phyloP scores from a whole-genome alignment of 2,329 filamentous ascomycete species.

The Neoscytalidium dimidiatum region DNA sequence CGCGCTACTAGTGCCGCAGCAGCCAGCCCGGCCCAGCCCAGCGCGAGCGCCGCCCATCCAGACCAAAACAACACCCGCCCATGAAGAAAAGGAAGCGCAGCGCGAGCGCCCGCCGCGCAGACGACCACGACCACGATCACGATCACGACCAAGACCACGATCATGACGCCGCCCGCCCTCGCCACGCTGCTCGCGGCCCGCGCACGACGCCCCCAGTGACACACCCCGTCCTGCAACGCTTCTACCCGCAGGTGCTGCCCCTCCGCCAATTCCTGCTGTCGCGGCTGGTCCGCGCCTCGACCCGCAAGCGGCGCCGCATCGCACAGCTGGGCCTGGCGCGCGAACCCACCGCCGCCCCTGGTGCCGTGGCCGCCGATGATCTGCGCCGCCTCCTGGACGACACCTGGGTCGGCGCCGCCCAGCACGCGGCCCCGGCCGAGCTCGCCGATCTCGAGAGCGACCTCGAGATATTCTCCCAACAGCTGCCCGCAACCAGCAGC shows the following conservation, averaged over 20 bases:
- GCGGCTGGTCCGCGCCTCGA: slow-evolving; percentile 68
- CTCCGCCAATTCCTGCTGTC: slow-evolving; percentile 71
- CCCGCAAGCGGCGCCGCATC: slow-evolving; percentile 49
- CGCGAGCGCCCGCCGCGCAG: too few relatives aligned
- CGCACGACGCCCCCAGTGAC: slow-evolving; percentile 29
- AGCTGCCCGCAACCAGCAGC: slow-evolving; percentile 37
- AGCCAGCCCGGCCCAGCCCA: not conserved
- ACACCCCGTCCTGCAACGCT: slow-evolving; percentile 68
- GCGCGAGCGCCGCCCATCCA: not conserved
- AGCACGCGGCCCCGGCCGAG: slow-evolving; percentile 39
- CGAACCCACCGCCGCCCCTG: slow-evolving; percentile 9
- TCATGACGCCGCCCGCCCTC: not conserved
- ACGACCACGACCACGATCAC: too few relatives aligned
- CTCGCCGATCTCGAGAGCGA: slow-evolving; percentile 34
- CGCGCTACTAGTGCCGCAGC: slow-evolving; percentile 7
- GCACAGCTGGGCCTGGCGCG: slow-evolving; percentile 34
- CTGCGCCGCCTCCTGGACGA: slow-evolving; percentile 67
- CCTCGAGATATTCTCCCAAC: slow-evolving; percentile 48
- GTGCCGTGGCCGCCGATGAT: slow-evolving; percentile 28
- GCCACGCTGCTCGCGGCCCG: not conserved
- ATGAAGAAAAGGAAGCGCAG: slow-evolving; percentile 19
- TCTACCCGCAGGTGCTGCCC: slow-evolving; percentile 66
- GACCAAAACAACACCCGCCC: slow-evolving; percentile 3
- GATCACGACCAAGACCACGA: too few relatives aligned
- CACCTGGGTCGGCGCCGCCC: slow-evolving; percentile 61